phyloP scores from a whole-genome alignment of 2,329 filamentous ascomycete genomes.

The Atkinsonella hypoxylon region DNA sequence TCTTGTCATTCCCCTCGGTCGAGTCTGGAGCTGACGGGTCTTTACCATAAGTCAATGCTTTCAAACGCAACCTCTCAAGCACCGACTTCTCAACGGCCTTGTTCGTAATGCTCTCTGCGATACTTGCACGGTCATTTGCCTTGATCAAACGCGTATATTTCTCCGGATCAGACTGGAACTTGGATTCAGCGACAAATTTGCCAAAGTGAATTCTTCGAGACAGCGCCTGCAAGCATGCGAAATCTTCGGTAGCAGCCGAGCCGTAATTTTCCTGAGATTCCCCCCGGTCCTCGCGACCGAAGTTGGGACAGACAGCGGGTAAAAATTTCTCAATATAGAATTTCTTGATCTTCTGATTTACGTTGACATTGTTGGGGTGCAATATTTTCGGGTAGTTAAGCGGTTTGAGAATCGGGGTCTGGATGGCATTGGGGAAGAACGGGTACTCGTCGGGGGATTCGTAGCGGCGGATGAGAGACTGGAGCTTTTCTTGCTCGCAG shows the following conservation, averaged over 20 bases:
- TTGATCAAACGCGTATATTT: constrained; percentile 74
- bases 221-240: constrained; percentile 77
- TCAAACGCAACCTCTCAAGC: constrained; percentile 71
- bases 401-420: constrained; percentile 73
- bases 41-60: constrained; percentile 86
- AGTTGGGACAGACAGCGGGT: constrained; percentile 69
- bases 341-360: constrained; percentile 76
- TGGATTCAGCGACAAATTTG: constrained; percentile 95
- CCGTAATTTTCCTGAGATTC: constrained; percentile 93
- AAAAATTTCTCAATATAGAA: constrained; percentile 78
- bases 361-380: constrained; percentile 78
- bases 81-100: constrained; percentile 82
- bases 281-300: constrained; percentile 65
- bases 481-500: constrained; percentile 75
- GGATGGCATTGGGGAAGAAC: constrained; percentile 78
- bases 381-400: constrained; percentile 82
- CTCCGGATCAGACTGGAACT: constrained; percentile 76
- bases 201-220: constrained; percentile 92
- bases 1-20: constrained; percentile 56
- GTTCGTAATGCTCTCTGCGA: constrained; percentile 86
- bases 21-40: constrained; percentile 58
- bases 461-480: constrained; percentile 88
- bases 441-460: constrained; percentile 95
- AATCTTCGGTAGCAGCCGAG: constrained; percentile 81
- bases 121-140: constrained; percentile 64